These are phyloP conservation scores for Kluyveromyces marxianus DNA, from an alignment of 1,139 yeast species.

Conservation along the genomic window DNA sequence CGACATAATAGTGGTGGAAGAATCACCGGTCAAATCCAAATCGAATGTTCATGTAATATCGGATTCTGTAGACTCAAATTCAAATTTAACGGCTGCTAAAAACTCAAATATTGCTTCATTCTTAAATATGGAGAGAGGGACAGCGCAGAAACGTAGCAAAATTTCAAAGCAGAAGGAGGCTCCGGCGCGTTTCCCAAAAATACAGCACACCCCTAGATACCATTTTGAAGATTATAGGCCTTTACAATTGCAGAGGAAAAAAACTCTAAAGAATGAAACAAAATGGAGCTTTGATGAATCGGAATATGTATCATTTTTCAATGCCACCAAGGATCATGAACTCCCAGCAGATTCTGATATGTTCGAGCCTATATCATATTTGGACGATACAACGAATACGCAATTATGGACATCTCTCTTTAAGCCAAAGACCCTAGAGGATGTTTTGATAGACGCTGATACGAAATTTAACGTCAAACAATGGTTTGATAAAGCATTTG, in stretches of 20 bases:
- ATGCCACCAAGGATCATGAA: slow-evolving; percentile 3
- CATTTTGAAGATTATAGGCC: background rate
- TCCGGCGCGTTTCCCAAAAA: background rate
- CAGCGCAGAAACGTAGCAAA: background rate
- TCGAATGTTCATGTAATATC: background rate
- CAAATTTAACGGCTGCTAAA: background rate
- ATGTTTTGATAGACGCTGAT: slow-evolving; percentile 33
- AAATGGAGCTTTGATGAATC: slow-evolving; percentile 3
- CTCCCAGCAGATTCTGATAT: background rate
- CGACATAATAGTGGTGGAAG: slow-evolving; percentile 1
- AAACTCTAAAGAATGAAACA: too few relatives aligned
- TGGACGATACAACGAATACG: slow-evolving; percentile 1
- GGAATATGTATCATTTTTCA: slow-evolving; percentile 12
- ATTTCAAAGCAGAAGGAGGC: background rate
- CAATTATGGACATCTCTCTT: slow-evolving; percentile 40
- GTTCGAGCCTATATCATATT: background rate
- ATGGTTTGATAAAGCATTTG: slow-evolving; percentile 49
- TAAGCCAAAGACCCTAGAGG: slow-evolving; percentile 35
- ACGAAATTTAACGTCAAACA: slow-evolving; percentile 28
- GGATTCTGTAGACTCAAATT: background rate
- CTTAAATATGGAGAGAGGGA: slow-evolving; percentile 1
- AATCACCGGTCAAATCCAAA: background rate
- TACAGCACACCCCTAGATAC: slow-evolving; percentile 1
- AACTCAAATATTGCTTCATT: slow-evolving; percentile 4
- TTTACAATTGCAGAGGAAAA: background rate